phyloP scores from a whole-genome alignment of 2,329 filamentous ascomycete species.

The Nemania sp. region DNA sequence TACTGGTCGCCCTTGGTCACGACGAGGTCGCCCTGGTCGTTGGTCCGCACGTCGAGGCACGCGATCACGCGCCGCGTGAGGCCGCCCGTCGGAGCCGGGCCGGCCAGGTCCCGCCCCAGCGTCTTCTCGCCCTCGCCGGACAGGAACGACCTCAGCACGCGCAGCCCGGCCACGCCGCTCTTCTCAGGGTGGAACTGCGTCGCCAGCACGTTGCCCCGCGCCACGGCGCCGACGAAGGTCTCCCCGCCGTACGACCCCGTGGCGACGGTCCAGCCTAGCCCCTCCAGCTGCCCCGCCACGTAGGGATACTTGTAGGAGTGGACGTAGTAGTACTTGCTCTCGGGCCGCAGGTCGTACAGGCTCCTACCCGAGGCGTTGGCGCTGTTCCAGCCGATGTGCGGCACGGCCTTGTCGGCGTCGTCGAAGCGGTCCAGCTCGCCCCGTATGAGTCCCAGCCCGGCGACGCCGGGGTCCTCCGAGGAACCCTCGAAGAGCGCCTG shows the following conservation, averaged over 20 bases:
- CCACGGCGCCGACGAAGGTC: slow-evolving; percentile 88
- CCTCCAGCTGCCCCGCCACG: slow-evolving; percentile 71
- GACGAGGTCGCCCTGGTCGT: slow-evolving; percentile 91
- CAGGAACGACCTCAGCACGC: slow-evolving; percentile 84
- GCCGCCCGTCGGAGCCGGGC: slow-evolving; percentile 58
- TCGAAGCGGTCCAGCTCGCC: slow-evolving; percentile 76
- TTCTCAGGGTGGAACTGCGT: slow-evolving; percentile 99
- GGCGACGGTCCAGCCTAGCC: slow-evolving; percentile 87
- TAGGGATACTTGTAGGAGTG: slow-evolving; percentile 92
- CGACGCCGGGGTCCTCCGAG: slow-evolving; percentile 71
- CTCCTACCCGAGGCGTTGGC: slow-evolving; percentile 64
- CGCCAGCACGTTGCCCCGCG: slow-evolving; percentile 81
- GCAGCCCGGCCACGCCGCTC: slow-evolving; percentile 85
- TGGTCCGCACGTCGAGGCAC: slow-evolving; percentile 92
- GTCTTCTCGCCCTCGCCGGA: slow-evolving; percentile 66
- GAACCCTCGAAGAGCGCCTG: slow-evolving; percentile 90
- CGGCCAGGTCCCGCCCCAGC: slow-evolving; percentile 47
- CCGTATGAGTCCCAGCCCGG: slow-evolving; percentile 77
- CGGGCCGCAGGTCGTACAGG: slow-evolving; percentile 78
- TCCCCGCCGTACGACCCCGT: slow-evolving; percentile 86
- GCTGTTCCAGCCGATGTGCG: slow-evolving; percentile 98
- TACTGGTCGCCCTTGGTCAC: slow-evolving; percentile 99
- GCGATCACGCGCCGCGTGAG: slow-evolving; percentile 94
- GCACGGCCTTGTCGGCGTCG: slow-evolving; percentile 81
- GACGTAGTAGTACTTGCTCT: slow-evolving; percentile 98